Evolutionary conservation across 768 basidiomycete genomes (phyloP).

Genomic region (Termitomyces sp.): DNA sequence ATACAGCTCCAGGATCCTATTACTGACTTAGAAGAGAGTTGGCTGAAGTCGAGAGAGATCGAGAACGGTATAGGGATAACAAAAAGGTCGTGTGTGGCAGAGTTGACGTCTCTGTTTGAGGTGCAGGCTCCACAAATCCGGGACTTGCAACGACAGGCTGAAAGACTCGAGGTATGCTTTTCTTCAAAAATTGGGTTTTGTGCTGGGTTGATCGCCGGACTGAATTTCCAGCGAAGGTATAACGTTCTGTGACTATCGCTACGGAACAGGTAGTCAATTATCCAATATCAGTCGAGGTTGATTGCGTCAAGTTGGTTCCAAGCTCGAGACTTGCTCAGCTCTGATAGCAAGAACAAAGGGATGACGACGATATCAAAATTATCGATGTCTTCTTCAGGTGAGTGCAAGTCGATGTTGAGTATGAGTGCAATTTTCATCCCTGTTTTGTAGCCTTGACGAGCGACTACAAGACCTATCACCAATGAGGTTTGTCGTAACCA

Average conservation of each 20-base stretch:
- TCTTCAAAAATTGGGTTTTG: neutral
- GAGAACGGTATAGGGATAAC: neutral
- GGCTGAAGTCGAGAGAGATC: neutral
- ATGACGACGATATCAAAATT: neutral
- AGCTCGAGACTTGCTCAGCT: neutral
- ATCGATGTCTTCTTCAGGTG: neutral
- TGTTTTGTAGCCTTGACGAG: neutral
- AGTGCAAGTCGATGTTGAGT: neutral
- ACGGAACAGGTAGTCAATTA: neutral
- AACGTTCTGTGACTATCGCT: neutral
- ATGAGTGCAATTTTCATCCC: neutral
- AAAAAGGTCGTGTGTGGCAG: neutral
- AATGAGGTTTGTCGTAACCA: neutral
- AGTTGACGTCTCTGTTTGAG: neutral
- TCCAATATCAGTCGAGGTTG: neutral
- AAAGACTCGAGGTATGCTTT: neutral
- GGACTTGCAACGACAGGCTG: conserved; percentile 1
- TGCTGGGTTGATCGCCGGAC: neutral
- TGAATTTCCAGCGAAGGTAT: neutral
- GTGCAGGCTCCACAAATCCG: neutral
- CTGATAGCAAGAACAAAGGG: neutral
- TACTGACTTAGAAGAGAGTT: conserved; percentile 1
- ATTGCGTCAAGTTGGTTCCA: neutral
- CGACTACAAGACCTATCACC: neutral
- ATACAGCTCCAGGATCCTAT: neutral